phyloP scores from a whole-genome alignment of 139 green algal genomes.

The Chlorella sp. region DNA sequence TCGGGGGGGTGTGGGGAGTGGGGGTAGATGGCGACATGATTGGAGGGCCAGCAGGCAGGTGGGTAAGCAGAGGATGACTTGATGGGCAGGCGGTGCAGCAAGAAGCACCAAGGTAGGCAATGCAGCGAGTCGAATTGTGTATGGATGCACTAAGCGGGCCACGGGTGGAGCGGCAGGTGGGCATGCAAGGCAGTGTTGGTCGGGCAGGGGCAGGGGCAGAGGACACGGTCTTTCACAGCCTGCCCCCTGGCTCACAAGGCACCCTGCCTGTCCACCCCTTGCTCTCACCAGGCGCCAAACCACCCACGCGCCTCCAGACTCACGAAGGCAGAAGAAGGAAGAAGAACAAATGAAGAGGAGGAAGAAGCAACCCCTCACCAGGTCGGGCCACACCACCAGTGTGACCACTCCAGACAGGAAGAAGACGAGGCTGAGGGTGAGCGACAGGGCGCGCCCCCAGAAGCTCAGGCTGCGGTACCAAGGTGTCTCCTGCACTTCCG shows the following conservation, averaged over 20 bases:
- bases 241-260: not conserved
- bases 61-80: no score
- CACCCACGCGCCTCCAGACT: no score
- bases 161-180: not conserved
- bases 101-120: not conserved
- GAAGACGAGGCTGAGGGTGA: not conserved
- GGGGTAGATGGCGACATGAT: not conserved
- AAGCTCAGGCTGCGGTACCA: not conserved
- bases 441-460: not conserved
- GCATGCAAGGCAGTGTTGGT: not conserved
- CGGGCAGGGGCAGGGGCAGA: not conserved
- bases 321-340: no score
- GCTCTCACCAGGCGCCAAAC: not conserved
- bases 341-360: no score
- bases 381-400: constrained; percentile 9
- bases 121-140: not conserved
- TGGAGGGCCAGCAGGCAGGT: not conserved
- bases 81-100: no score
- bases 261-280: no score
- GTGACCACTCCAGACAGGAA: not conserved
- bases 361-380: constrained; percentile 14
- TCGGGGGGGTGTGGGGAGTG: not conserved
- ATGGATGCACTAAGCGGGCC: not conserved
- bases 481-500: no score
- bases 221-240: not conserved